Evolutionary conservation across 108 stramenopile genomes (phyloP), one percentile per base, ranked within the genome.

Genomic region (Cyclotella baltica): DNA sequence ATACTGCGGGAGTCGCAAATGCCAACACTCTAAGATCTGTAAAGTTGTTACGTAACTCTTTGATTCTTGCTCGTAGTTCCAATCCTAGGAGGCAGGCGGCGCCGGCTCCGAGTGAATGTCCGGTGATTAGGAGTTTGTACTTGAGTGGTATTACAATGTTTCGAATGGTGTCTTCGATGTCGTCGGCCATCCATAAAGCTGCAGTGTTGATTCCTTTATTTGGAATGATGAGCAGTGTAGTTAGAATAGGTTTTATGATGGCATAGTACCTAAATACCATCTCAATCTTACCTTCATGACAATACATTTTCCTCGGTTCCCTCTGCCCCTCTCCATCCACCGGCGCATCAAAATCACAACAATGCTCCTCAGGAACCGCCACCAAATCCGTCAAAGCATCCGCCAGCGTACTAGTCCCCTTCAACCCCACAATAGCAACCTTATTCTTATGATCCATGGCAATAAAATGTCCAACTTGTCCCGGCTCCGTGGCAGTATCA

Each of bases 211-310:
- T 77, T n/a, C n/a, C n/a, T n/a, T n/a, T n/a, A n/a, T n/a, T n/a
- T n/a, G n/a, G n/a, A n/a, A n/a, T n/a, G n/a, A n/a, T n/a, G n/a
- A n/a, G n/a, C n/a, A n/a, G n/a, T n/a, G n/a, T n/a, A n/a, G n/a
- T n/a, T n/a, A n/a, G n/a, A n/a, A n/a, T n/a, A n/a, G n/a, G n/a
- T n/a, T n/a, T n/a, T n/a, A n/a, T n/a, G n/a, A n/a, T n/a, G n/a
- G n/a, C n/a, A n/a, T n/a, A n/a, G n/a, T n/a, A n/a, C n/a, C n/a
- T n/a, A n/a, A n/a, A n/a, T n/a, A n/a, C n/a, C n/a, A n/a, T n/a
- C n/a, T n/a, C n/a, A n/a, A n/a, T n/a, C n/a, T n/a, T n/a, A 10
- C 89, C 89, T 62, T 88, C 87, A 59, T 90, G 89, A 56, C 77
- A 73, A 10, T 70, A 52, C n/a, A 90, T 65, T 19, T 51, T 56